phyloP scores from a whole-genome alignment of 495 filamentous ascomycete genomes.

The Jackrogersella minutella region DNA sequence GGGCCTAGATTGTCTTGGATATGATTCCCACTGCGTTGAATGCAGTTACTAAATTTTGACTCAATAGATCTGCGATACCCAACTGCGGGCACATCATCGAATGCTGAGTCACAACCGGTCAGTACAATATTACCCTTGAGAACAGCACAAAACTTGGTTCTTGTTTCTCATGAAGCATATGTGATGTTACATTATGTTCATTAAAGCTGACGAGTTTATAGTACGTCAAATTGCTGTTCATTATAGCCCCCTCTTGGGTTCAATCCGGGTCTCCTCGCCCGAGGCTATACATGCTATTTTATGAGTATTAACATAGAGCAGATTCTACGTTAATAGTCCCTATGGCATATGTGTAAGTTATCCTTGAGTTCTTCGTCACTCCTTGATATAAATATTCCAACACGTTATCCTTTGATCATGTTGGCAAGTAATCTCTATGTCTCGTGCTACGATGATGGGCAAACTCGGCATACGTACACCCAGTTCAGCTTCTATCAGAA shows the following conservation, averaged over 20 bases:
- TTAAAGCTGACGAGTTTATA: slow-evolving; percentile 11
- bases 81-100: slow-evolving; percentile 80
- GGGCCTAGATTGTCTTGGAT: neutral
- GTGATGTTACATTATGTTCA: neutral
- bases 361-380: neutral
- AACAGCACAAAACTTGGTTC: neutral
- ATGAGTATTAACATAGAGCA: slow-evolving; percentile 14
- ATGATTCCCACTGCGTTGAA: neutral
- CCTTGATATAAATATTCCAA: too few species aligned
- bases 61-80: slow-evolving; percentile 73
- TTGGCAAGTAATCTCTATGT: too few species aligned
- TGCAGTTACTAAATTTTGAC: neutral
- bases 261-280: too few species aligned
- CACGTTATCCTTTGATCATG: too few species aligned
- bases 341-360: slow-evolving; percentile 64
- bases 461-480: neutral
- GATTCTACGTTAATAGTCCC: slow-evolving; percentile 84
- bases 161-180: neutral
- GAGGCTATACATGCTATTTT: neutral
- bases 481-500: too few species aligned
- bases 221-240: slow-evolving; percentile 8
- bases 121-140: slow-evolving; percentile 5
- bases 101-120: slow-evolving; percentile 71
- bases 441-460: too few species aligned
- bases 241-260: neutral